Conservation (phyloP, 805 yeast genomes). For the Yarrowia divulgata region DNA sequence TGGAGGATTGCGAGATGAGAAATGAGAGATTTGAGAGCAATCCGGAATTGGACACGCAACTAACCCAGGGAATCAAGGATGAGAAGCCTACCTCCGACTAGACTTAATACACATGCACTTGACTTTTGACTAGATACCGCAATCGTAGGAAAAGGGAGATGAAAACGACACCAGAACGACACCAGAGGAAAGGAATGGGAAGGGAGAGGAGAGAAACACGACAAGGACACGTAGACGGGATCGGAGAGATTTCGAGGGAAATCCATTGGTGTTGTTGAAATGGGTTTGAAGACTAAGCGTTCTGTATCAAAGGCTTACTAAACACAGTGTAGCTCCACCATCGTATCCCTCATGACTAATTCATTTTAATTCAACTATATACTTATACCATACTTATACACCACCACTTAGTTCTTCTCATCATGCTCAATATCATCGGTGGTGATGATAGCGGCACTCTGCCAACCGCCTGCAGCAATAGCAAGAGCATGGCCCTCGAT, state of each 20-base stretch:
- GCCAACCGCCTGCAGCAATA: conserved; percentile 83
- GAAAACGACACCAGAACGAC: background rate
- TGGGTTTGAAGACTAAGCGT: background rate
- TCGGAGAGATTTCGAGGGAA: background rate
- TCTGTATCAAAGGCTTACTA: background rate
- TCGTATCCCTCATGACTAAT: no score
- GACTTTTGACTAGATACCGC: conserved; percentile 19
- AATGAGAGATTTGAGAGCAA: background rate
- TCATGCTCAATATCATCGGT: conserved; percentile 21
- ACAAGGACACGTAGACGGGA: conserved; percentile 4
- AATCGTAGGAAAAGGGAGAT: background rate
- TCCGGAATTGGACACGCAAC: background rate
- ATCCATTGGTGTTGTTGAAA: background rate
- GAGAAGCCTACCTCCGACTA: conserved; percentile 30
- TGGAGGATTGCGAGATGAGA: background rate
- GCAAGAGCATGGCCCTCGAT: conserved; percentile 56
- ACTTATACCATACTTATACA: background rate
- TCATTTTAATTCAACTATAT: background rate
- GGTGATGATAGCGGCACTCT: conserved; percentile 64
- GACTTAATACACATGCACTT: conserved; percentile 22
- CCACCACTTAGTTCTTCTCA: background rate
- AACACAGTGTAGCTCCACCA: no score
- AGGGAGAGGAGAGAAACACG: background rate
- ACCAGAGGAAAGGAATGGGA: background rate
- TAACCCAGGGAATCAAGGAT: conserved; percentile 40